These are phyloP conservation scores for Alternaria triticimaculans DNA, from an alignment of 2,329 filamentous ascomycete genomes.

Conservation along the genomic window DNA sequence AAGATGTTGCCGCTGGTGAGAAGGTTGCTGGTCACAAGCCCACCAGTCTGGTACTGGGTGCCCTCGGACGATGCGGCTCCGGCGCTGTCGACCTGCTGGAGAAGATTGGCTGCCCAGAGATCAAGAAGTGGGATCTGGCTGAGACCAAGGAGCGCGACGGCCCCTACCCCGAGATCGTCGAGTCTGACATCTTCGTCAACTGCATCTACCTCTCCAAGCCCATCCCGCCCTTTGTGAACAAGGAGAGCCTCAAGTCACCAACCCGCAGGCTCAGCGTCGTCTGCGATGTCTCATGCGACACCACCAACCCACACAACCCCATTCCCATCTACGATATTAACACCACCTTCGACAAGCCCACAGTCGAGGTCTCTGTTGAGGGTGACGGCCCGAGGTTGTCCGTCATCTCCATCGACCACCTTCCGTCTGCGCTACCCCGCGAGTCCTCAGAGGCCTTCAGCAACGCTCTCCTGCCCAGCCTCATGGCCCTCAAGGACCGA, in stretches of 20 bases:
- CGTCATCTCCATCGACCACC: conserved; percentile 70
- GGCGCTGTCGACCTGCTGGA: conserved; percentile 83
- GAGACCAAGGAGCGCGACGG: conserved; percentile 72
- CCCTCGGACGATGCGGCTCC: conserved; percentile 78
- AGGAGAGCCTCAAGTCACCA: conserved; percentile 69
- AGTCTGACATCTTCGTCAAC: conserved; percentile 61
- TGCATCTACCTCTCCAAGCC: conserved; percentile 78
- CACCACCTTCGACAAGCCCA: conserved; percentile 89
- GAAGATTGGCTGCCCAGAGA: conserved; percentile 74
- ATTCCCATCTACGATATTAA: conserved; percentile 84
- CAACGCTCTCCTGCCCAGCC: conserved; percentile 75
- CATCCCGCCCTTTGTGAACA: conserved; percentile 82
- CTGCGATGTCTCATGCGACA: conserved; percentile 65
- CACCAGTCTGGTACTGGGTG: conserved; percentile 80
- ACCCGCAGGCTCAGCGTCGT: conserved; percentile 76
- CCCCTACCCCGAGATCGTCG: conserved; percentile 78
- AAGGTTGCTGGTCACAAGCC: conserved; percentile 72
- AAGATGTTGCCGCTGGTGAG: conserved; percentile 69
- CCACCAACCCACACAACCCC: conserved; percentile 73
- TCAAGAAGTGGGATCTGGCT: conserved; percentile 77
- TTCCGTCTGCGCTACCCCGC: conserved; percentile 72
- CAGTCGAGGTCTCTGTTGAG: conserved; percentile 72
- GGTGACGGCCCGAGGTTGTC: conserved; percentile 66
- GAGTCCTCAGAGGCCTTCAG: conserved; percentile 89
- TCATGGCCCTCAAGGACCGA: conserved; percentile 79